A percentile compares a stretch with the other conserved stretches of the same genome.
phyloP scores from a whole-genome alignment of 805 yeast genomes.

The Cyberlindnera maritima region DNA sequence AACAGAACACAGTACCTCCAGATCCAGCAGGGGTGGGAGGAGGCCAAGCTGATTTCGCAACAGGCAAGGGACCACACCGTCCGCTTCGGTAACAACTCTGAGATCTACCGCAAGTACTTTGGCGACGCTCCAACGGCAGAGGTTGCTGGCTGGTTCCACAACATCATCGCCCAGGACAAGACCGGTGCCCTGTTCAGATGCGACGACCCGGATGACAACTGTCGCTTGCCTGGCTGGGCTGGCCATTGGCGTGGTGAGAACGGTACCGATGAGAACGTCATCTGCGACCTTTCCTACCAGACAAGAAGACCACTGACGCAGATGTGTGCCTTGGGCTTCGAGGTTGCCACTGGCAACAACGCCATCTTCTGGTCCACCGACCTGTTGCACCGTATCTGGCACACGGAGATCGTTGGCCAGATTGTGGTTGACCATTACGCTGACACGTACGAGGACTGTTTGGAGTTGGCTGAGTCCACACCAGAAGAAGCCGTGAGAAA shows the following conservation, averaged over 20 bases:
- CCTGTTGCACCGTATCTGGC: conserved; percentile 38
- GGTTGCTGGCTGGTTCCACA: conserved; percentile 36
- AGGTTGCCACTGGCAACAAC: conserved; percentile 24
- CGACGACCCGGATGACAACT: conserved; percentile 38
- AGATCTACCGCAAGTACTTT: conserved; percentile 34
- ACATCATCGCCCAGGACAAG: conserved; percentile 33
- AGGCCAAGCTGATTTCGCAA: conserved; percentile 31
- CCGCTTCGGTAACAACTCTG: conserved; percentile 33
- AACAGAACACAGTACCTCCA: conserved; percentile 19
- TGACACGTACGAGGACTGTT: conserved; percentile 33
- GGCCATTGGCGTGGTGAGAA: conserved; percentile 39
- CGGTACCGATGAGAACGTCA: conserved; percentile 37
- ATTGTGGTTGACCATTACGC: conserved; percentile 35
- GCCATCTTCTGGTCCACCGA: conserved; percentile 36
- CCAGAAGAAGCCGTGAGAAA: conserved; percentile 36
- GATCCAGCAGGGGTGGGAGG: conserved; percentile 29
- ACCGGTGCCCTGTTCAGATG: conserved; percentile 35
- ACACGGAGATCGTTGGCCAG: conserved; percentile 32
- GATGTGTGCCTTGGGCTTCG: conserved; percentile 36
- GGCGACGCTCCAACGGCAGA: conserved; percentile 36
- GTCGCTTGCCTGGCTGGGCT: conserved; percentile 35
- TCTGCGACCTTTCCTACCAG: conserved; percentile 38
- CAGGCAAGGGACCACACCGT: conserved; percentile 37
- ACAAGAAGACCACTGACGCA: conserved; percentile 31
- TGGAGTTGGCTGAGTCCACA: conserved; percentile 33